phyloP scores from a whole-genome alignment of 306 rosid genomes.

The Psophocarpus tetragonolobus region DNA sequence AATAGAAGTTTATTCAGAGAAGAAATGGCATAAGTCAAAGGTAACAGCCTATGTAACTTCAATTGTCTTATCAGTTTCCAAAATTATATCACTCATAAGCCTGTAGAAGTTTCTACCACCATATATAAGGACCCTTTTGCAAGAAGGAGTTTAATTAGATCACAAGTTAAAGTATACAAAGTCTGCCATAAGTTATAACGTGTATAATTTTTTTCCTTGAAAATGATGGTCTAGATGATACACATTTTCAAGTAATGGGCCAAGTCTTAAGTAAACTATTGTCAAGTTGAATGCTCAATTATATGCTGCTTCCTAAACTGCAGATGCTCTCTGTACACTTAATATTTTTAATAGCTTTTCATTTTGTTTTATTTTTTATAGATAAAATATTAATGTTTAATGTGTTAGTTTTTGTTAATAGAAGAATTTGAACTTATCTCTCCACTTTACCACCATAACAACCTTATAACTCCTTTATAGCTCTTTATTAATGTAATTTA shows the following conservation, averaged over 20 bases:
- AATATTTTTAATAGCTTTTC: too few relatives aligned
- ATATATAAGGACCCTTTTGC: slow-evolving; percentile 34
- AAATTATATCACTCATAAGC: slow-evolving; percentile 27
- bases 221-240: slow-evolving; percentile 38
- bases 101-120: slow-evolving; percentile 47
- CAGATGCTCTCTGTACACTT: too few relatives aligned
- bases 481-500: background rate
- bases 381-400: too few relatives aligned
- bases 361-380: too few relatives aligned
- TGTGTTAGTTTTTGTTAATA: too few relatives aligned
- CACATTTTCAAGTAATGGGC: slow-evolving; percentile 40
- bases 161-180: slow-evolving; percentile 44
- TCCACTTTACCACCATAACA: too few relatives aligned
- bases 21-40: slow-evolving; percentile 65
- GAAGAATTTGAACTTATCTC: too few relatives aligned
- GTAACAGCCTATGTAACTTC: slow-evolving; percentile 47
- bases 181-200: slow-evolving; percentile 14
- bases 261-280: slow-evolving; percentile 36
- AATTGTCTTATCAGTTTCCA: slow-evolving; percentile 38
- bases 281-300: slow-evolving; percentile 48
- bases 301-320: slow-evolving; percentile 25
- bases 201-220: slow-evolving; percentile 31
- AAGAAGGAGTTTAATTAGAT: slow-evolving; percentile 34
- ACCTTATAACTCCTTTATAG: too few relatives aligned
- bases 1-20: slow-evolving; percentile 36